A percentile compares a stretch with the other conserved stretches of the same genome.
phyloP scores from a whole-genome alignment of 2,329 filamentous ascomycete species.

The Albifimbria verrucaria region DNA sequence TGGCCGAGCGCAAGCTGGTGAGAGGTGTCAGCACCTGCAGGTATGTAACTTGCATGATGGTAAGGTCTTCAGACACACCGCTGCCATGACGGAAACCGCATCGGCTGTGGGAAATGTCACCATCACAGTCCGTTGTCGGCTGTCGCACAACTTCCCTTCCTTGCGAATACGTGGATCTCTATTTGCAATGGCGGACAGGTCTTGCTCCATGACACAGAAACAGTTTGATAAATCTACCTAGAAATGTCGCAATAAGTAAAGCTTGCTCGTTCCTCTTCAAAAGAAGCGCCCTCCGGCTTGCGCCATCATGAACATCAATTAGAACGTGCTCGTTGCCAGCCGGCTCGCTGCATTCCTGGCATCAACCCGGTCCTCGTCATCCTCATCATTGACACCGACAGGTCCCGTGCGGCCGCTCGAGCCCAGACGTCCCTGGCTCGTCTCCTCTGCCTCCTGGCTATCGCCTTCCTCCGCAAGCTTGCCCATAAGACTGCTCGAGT shows the following conservation, averaged over 20 bases:
- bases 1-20: background rate
- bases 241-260: background rate
- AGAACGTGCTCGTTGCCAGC: slow-evolving; percentile 93
- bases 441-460: slow-evolving; percentile 37
- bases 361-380: slow-evolving; percentile 91
- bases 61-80: background rate
- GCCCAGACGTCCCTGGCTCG: slow-evolving; percentile 32
- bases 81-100: background rate
- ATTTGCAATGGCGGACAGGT: too few relatives aligned
- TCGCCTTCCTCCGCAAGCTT: slow-evolving; percentile 61
- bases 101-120: background rate
- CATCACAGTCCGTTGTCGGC: background rate
- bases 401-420: slow-evolving; percentile 47
- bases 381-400: slow-evolving; percentile 68
- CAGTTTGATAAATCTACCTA: background rate
- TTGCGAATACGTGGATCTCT: too few relatives aligned
- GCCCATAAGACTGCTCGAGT: slow-evolving; percentile 70
- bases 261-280: background rate
- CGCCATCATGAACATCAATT: slow-evolving; percentile 5
- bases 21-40: background rate
- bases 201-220: background rate
- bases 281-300: background rate
- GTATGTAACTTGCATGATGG: background rate
- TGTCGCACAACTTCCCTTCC: too few relatives aligned
- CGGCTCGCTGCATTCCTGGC: slow-evolving; percentile 92